Evolutionary conservation across 345 rosid species (phyloP), one percentile per base, ranked within the genome.

Genomic region (Balakata baccata): DNA sequence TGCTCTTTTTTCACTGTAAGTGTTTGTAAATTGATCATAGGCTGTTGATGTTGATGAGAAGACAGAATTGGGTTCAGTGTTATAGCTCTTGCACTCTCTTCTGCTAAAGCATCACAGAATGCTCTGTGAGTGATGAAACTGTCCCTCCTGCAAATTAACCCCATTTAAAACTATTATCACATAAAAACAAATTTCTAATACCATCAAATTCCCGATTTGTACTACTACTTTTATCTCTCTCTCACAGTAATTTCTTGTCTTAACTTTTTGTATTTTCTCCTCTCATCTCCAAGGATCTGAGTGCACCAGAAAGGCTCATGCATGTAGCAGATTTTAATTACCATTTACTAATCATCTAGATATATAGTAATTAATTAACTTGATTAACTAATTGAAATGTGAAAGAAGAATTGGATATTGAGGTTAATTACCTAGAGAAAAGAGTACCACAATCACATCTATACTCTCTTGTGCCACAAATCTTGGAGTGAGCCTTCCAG

Each of bases 71-170:
- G 78, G 58, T 77, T 80, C 22, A 72, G 63, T 14, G 82, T 53
- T 12, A 64, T 78, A 11, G 83, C 64, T 73, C 82, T 83, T 20
- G 74, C 86, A 58, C 74, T 81, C 63, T 88, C 92, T 50, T 86
- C 85, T 2, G 87, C 81, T 56, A 86, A 77, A 62, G 86, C 84
- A 51, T 88, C 89, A 62, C 92, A 88, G 78, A 88, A 88, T 11
- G 92, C 92, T 71, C 89, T 82, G 72, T 88, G 92, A 6, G 92
- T 88, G 81, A 83, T 80, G 81, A 86, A 88, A 80, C 92, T 88
- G 80, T 88, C 92, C 80, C 89, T 86, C 79, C 92, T 88, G 84
- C 47, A 72, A 54, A 45, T 1, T 29, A 29, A 38, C 12, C 60
- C 66, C 74, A 68, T 11, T 13, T 0, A 57, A 57, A 22, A 54